Evolutionary conservation across 495 filamentous ascomycete genomes (phyloP).

Genomic region (Bryoglossum gracile): DNA sequence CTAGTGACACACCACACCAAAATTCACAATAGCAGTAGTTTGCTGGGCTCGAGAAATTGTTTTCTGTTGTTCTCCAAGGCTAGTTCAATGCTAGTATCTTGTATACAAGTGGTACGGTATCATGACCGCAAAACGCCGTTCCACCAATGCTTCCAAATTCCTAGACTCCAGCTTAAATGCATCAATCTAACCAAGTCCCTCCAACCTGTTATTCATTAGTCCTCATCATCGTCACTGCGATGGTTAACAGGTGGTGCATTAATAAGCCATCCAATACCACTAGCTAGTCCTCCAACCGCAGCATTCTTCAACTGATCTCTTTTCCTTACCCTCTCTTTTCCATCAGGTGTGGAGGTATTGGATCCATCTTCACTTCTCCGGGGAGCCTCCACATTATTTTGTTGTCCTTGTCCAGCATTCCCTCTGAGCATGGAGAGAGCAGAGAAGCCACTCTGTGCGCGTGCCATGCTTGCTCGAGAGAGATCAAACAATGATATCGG

Average conservation of each 20-base stretch:
- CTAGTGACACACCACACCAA: too few relatives aligned
- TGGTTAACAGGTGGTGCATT: slow-evolving; percentile 54
- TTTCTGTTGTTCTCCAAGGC: too few relatives aligned
- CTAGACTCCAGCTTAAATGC: slow-evolving; percentile 12
- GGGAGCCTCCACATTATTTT: not conserved
- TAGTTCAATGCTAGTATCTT: too few relatives aligned
- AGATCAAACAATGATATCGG: slow-evolving; percentile 95
- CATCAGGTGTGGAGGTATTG: not conserved
- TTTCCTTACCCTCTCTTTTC: slow-evolving; percentile 46
- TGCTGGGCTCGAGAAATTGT: too few relatives aligned
- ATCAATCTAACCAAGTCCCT: slow-evolving; percentile 1
- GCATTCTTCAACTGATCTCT: slow-evolving; percentile 76
- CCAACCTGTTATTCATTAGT: not conserved
- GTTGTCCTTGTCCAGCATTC: not conserved
- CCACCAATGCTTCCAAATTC: not conserved
- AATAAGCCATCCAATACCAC: slow-evolving; percentile 81
- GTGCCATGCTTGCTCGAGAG: slow-evolving; percentile 67
- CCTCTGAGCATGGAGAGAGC: slow-evolving; percentile 33
- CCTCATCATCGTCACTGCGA: slow-evolving; percentile 2
- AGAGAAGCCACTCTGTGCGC: slow-evolving; percentile 51
- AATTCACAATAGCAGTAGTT: too few relatives aligned
- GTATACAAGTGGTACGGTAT: not conserved
- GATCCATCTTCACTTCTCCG: not conserved
- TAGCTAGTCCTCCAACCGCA: slow-evolving; percentile 63
- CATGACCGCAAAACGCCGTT: not conserved